Percentiles rank a stretch among this genome's conserved stretches.
Evolutionary conservation across 192 early-diverging fungal species (phyloP).

Genomic region (Gigaspora rosea): DNA sequence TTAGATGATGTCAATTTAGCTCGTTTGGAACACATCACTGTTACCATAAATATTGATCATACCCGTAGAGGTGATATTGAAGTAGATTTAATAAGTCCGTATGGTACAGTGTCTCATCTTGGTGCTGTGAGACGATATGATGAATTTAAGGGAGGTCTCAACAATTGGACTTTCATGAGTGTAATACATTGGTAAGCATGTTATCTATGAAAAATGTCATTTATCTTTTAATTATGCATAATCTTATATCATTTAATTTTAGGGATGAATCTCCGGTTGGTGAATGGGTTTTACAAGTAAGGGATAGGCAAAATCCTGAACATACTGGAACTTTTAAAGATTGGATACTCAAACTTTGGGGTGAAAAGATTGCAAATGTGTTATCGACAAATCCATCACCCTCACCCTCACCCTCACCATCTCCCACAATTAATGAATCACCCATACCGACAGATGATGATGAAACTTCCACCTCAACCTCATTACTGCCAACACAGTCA

Average conservation of each 20-base stretch:
- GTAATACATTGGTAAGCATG: conserved; percentile 89
- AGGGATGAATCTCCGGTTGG: conserved; percentile 92
- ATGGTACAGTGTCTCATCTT: conserved; percentile 65
- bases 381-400: background rate
- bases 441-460: no score
- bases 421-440: background rate
- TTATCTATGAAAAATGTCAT: background rate
- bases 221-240: no score
- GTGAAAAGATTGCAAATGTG: conserved; percentile 45
- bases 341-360: conserved; percentile 73
- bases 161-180: conserved; percentile 92
- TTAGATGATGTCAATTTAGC: conserved; percentile 50
- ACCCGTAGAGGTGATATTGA: conserved; percentile 82
- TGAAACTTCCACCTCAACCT: no score
- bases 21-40: conserved; percentile 85
- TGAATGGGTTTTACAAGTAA: conserved; percentile 73
- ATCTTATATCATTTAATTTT: background rate
- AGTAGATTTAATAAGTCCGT: conserved; percentile 78
- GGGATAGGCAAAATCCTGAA: conserved; percentile 61
- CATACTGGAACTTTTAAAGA: conserved; percentile 58
- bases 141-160: conserved; percentile 64
- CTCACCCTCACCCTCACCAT: background rate
- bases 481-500: no score
- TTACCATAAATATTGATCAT: conserved; percentile 83
- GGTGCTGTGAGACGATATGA: conserved; percentile 69